A percentile compares a stretch with the other conserved stretches of the same genome.
These are phyloP conservation scores for Phytophthora lateralis DNA, from an alignment of 352 stramenopile species.

Conservation along the genomic window DNA sequence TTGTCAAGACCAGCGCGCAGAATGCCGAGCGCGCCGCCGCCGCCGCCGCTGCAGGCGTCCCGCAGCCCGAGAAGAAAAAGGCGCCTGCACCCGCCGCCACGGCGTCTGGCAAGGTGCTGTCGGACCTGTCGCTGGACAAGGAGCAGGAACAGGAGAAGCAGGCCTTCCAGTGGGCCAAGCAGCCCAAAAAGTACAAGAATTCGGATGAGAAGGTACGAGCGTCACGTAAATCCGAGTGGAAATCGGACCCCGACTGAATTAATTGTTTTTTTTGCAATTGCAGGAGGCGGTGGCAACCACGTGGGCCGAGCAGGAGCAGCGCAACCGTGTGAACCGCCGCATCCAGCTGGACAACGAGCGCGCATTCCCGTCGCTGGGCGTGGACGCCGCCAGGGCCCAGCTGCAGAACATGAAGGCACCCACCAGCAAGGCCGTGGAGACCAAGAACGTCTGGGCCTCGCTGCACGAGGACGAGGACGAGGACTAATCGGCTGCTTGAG, in stretches of 20 bases:
- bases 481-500: conserved; percentile 34
- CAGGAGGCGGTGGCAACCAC: conserved; percentile 61
- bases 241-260: too few species aligned
- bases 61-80: conserved; percentile 19
- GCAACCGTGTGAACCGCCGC: conserved; percentile 57
- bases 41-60: conserved; percentile 27
- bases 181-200: conserved; percentile 88
- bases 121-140: conserved; percentile 68
- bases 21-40: conserved; percentile 36
- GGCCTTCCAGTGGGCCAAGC: conserved; percentile 81
- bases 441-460: conserved; percentile 77
- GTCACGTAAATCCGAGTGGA: too few species aligned
- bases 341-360: conserved; percentile 80
- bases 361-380: conserved; percentile 77
- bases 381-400: conserved; percentile 51
- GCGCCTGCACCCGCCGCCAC: conserved; percentile 7
- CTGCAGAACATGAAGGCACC: conserved; percentile 73
- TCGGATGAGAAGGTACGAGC: conserved; percentile 38
- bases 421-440: conserved; percentile 59
- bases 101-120: conserved; percentile 56
- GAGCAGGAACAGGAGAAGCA: conserved; percentile 50
- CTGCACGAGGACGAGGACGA: conserved; percentile 71
- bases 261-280: neutral
- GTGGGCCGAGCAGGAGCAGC: conserved; percentile 79
- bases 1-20: conserved; percentile 65